These are phyloP conservation scores for Boletus fagicola DNA, from an alignment of 768 basidiomycete genomes.

Conservation along the genomic window DNA sequence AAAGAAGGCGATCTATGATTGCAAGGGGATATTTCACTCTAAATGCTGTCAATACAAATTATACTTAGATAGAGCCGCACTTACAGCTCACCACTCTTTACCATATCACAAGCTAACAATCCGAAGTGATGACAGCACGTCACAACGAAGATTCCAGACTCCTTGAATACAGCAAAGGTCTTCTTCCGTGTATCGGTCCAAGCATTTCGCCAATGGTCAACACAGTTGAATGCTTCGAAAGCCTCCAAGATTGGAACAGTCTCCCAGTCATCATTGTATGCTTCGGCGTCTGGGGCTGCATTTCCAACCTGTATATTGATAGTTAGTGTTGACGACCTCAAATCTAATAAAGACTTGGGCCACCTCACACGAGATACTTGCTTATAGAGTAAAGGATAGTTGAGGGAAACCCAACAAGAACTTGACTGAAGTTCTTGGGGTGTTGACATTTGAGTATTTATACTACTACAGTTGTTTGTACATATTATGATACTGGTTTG, in stretches of 20 bases:
- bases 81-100: constrained; percentile 17
- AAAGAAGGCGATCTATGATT: not conserved
- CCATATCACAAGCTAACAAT: constrained; percentile 8
- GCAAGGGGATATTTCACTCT: constrained; percentile 12
- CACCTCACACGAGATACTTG: too few relatives aligned
- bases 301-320: too few relatives aligned
- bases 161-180: constrained; percentile 1
- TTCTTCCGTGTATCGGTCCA: not conserved
- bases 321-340: too few relatives aligned
- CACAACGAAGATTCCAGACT: constrained; percentile 8
- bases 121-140: constrained; percentile 8
- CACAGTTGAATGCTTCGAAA: not conserved
- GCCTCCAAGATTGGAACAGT: too few relatives aligned
- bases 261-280: not conserved
- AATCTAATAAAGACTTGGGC: too few relatives aligned
- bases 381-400: too few relatives aligned
- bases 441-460: too few relatives aligned
- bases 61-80: not conserved
- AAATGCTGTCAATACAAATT: not conserved
- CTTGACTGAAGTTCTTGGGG: too few relatives aligned
- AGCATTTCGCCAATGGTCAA: constrained; percentile 4
- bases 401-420: too few relatives aligned
- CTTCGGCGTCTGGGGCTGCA: too few relatives aligned
- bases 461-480: too few relatives aligned
- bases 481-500: too few relatives aligned